A percentile compares a stretch with the other conserved stretches of the same genome.
Conservation (phyloP, 179 eudicot species). For the Sideroxylon spinosum region DNA sequence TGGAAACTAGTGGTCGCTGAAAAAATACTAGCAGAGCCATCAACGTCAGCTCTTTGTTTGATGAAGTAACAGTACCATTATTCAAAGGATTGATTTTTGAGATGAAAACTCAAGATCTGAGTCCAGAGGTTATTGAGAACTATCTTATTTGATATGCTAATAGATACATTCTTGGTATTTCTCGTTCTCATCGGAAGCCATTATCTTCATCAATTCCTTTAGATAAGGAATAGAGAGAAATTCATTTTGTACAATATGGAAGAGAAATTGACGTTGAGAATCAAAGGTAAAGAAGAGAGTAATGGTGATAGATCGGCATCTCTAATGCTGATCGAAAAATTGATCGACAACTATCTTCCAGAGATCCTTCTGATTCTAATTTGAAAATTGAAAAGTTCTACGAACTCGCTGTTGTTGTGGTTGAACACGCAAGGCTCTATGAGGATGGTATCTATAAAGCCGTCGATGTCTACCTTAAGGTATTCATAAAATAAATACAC, state of each 20-base stretch:
- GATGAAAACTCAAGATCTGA: slow-evolving; percentile 51
- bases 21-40: not conserved
- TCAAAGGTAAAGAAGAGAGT: slow-evolving; percentile 35
- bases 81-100: slow-evolving; percentile 51
- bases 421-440: slow-evolving; percentile 63
- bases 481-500: slow-evolving; percentile 11
- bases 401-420: slow-evolving; percentile 54
- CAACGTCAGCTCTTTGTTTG: slow-evolving; percentile 52
- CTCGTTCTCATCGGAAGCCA: slow-evolving; percentile 48
- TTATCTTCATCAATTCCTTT: slow-evolving; percentile 41
- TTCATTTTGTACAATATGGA: too few species aligned
- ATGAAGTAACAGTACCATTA: slow-evolving; percentile 46
- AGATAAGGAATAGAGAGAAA: slow-evolving; percentile 69
- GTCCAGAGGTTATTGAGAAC: slow-evolving; percentile 60
- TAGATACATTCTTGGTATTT: slow-evolving; percentile 62
- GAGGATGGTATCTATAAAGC: slow-evolving; percentile 89
- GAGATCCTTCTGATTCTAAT: slow-evolving; percentile 84
- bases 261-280: slow-evolving; percentile 29
- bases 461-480: slow-evolving; percentile 88
- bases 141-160: slow-evolving; percentile 63
- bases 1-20: slow-evolving; percentile 1
- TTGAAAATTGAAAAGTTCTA: slow-evolving; percentile 58
- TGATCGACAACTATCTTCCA: slow-evolving; percentile 77
- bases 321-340: slow-evolving; percentile 63
- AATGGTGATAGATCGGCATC: slow-evolving; percentile 38